phyloP scores from a whole-genome alignment of 352 stramenopile species.

The Globisporangium ultimum region DNA sequence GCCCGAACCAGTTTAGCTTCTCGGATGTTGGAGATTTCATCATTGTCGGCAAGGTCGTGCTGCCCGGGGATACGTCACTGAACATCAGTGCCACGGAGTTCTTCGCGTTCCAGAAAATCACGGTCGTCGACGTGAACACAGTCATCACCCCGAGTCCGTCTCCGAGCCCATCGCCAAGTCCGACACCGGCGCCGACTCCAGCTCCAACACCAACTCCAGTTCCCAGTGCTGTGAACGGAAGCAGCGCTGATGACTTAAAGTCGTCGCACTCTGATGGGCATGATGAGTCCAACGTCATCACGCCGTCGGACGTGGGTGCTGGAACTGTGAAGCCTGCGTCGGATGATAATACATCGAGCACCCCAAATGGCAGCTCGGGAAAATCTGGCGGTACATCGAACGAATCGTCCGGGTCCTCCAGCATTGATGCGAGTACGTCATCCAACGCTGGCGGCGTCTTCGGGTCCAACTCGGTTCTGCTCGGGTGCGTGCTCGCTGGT shows the following conservation, averaged over 20 bases:
- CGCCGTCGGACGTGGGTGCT: neutral
- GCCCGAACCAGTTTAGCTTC: constrained; percentile 47
- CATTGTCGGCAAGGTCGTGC: constrained; percentile 53
- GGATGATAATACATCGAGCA: neutral
- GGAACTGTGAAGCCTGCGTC: constrained; percentile 11
- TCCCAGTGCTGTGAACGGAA: constrained; percentile 3
- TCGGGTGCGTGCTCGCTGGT: constrained; percentile 33
- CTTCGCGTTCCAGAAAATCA: constrained; percentile 65
- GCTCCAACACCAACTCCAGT: constrained; percentile 13
- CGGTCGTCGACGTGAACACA: constrained; percentile 41
- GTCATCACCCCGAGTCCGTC: constrained; percentile 27
- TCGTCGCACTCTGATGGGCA: neutral
- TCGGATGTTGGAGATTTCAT: constrained; percentile 53
- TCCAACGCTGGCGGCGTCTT: constrained; percentile 10
- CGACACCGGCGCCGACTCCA: constrained; percentile 5
- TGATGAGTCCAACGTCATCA: neutral
- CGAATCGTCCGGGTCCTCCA: constrained; percentile 7
- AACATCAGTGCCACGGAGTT: constrained; percentile 56
- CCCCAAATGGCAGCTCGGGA: constrained; percentile 1
- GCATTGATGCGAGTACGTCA: constrained; percentile 12
- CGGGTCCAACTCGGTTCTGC: constrained; percentile 26
- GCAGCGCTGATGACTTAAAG: neutral
- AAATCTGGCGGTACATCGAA: neutral
- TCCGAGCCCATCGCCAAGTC: constrained; percentile 11
- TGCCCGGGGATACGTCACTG: constrained; percentile 43